Evolutionary conservation across 768 basidiomycete genomes (phyloP), one percentile per base, ranked within the genome.

Genomic region (Termitomyces sp.): DNA sequence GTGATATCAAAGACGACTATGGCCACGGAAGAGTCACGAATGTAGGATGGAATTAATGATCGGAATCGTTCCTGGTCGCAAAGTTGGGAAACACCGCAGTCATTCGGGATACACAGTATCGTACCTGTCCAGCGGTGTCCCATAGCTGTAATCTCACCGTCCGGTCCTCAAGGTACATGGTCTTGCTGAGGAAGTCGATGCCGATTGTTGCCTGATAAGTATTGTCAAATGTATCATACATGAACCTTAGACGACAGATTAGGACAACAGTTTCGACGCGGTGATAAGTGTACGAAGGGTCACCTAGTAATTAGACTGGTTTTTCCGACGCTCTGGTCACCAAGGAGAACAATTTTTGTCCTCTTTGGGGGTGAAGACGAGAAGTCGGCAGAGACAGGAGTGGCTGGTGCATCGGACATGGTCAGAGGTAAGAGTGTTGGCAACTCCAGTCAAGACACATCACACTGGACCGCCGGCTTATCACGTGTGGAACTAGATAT

Each of bases 181-280:
- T 98, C 80, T 99, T 99, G 77, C 94, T 96, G 74, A 99, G 78
- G 72, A 99, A 99, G 77, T 99, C 97, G 73, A 99, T 99, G 58
- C 96, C 94, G 69, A 96, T 96, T 10, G 94, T 96, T 20, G 94
- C 94, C 70, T 94, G 92, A 72, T 99, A 99, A 45, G 96, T 98
- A 73, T 98, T 98, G 80, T 99, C 97, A 73, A 99, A 99, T 0
- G 97, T 98, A 75, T 99, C 97, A 72, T 99, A 99, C 97, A 98
- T 95, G 71, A 92, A 91, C 75, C 92, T 95, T 8, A 33, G 48
- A 45, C 35, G 22, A 42, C n/a, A 30, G 57, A 61, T 59, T 59
- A 46, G 58, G 50, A 42, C 28, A 44, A 50, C 28, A 10, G 24
- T 28, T 30, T 30, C 20, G 38, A 42, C 40, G n/a, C 47, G 45